Evolutionary conservation across 2,329 filamentous ascomycete species (phyloP).

Genomic region (Anisogramma anomala): DNA sequence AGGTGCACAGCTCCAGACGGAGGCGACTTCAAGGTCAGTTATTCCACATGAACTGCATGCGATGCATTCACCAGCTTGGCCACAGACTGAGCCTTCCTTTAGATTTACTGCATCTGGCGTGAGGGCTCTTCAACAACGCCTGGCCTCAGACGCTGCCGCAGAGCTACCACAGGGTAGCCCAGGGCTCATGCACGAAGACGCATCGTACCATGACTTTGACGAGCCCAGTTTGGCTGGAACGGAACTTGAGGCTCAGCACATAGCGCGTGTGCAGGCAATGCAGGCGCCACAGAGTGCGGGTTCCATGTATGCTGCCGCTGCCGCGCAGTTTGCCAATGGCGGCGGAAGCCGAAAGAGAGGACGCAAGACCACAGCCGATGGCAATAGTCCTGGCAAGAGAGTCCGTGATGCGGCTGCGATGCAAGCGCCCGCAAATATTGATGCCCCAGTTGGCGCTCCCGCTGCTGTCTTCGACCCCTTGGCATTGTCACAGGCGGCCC

Average conservation of each 20-base stretch:
- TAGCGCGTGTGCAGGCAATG: slow-evolving; percentile 3
- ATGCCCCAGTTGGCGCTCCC: neutral
- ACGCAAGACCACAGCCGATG: slow-evolving; percentile 8
- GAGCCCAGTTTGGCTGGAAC: slow-evolving; percentile 3
- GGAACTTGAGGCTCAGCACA: slow-evolving; percentile 3
- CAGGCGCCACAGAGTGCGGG: slow-evolving; percentile 5
- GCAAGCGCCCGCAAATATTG: slow-evolving; percentile 6
- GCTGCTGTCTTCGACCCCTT: slow-evolving; percentile 17
- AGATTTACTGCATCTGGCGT: slow-evolving; percentile 2
- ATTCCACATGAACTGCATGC: neutral
- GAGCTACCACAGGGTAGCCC: neutral
- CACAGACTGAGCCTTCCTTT: slow-evolving; percentile 6
- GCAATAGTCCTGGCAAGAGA: slow-evolving; percentile 7
- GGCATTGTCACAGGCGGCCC: slow-evolving; percentile 17
- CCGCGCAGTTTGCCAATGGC: slow-evolving; percentile 2
- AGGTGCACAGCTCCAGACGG: slow-evolving; percentile 4
- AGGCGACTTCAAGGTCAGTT: slow-evolving; percentile 5
- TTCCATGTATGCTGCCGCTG: slow-evolving; percentile 3
- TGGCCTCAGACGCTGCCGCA: neutral
- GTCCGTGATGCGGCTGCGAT: slow-evolving; percentile 6
- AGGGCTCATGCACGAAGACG: neutral
- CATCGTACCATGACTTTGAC: neutral
- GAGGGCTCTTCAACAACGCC: slow-evolving; percentile 3
- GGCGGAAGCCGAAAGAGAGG: slow-evolving; percentile 5
- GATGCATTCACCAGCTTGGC: neutral